Conservation (phyloP, 2,329 filamentous ascomycete species). For the Fusarium burgessii region DNA sequence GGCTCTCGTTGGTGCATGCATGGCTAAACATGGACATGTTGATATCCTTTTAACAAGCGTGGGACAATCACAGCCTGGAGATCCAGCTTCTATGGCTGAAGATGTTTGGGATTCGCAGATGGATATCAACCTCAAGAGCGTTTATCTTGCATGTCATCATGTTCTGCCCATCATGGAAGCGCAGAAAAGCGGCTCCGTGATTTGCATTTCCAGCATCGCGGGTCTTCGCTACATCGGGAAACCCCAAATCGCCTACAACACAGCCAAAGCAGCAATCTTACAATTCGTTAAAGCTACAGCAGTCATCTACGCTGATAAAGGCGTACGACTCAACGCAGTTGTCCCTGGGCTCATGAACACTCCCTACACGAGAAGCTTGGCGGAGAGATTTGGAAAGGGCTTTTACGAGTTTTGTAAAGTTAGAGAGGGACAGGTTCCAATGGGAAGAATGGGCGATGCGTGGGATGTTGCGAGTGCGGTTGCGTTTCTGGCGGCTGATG, state of each 20-base stretch:
- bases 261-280: slow-evolving; percentile 63
- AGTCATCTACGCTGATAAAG: slow-evolving; percentile 61
- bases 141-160: slow-evolving; percentile 65
- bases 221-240: slow-evolving; percentile 63
- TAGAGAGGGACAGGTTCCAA: slow-evolving; percentile 68
- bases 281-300: slow-evolving; percentile 63
- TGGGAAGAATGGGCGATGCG: slow-evolving; percentile 69
- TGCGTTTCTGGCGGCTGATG: slow-evolving; percentile 68
- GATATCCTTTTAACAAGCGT: slow-evolving; percentile 73
- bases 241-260: slow-evolving; percentile 65
- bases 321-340: slow-evolving; percentile 65
- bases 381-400: slow-evolving; percentile 57
- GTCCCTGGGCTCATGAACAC: slow-evolving; percentile 69
- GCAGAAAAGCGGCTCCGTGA: slow-evolving; percentile 57
- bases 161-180: slow-evolving; percentile 66
- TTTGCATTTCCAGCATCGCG: slow-evolving; percentile 64
- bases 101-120: slow-evolving; percentile 65
- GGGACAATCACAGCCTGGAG: slow-evolving; percentile 65
- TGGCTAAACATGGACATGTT: slow-evolving; percentile 65
- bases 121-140: slow-evolving; percentile 66
- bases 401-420: slow-evolving; percentile 63
- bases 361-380: slow-evolving; percentile 60
- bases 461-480: slow-evolving; percentile 70
- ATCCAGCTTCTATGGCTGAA: slow-evolving; percentile 61
- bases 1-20: slow-evolving; percentile 63